Percentiles rank a stretch among this genome's conserved stretches.
phyloP scores from a whole-genome alignment of 2,329 filamentous ascomycete genomes.

The Fusarium humuli region DNA sequence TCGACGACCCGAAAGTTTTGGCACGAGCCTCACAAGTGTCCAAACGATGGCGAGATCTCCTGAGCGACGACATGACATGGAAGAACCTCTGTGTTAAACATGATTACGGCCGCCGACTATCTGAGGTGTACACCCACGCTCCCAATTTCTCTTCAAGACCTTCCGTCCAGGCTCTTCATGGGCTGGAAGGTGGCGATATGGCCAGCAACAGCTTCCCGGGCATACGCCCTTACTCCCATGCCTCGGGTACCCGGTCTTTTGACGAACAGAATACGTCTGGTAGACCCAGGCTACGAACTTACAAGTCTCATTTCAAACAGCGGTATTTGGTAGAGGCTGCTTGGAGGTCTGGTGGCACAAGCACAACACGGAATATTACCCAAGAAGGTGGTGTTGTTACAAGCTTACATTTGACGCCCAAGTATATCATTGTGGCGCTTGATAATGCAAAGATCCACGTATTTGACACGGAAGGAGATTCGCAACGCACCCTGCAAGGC shows the following conservation, averaged over 20 bases:
- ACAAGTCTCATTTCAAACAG: slow-evolving; percentile 98
- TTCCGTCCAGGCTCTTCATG: slow-evolving; percentile 49
- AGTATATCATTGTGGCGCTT: slow-evolving; percentile 96
- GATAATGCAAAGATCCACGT: slow-evolving; percentile 99
- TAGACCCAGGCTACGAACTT: slow-evolving; percentile 77
- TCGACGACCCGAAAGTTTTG: slow-evolving; percentile 95
- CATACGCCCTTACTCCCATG: slow-evolving; percentile 53
- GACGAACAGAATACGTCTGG: slow-evolving; percentile 57
- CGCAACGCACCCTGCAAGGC: slow-evolving; percentile 88
- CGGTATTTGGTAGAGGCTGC: slow-evolving; percentile 96
- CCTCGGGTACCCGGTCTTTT: slow-evolving; percentile 63
- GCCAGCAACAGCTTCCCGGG: slow-evolving; percentile 58
- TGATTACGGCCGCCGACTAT: slow-evolving; percentile 77
- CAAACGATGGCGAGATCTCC: slow-evolving; percentile 88
- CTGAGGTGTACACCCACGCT: slow-evolving; percentile 59
- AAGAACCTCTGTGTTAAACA: slow-evolving; percentile 97
- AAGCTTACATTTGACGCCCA: slow-evolving; percentile 90
- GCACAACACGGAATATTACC: slow-evolving; percentile 87
- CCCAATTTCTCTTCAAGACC: slow-evolving; percentile 48
- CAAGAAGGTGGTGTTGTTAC: slow-evolving; percentile 98
- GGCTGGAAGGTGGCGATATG: slow-evolving; percentile 53
- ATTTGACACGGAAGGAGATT: slow-evolving; percentile 90
- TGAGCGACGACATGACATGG: slow-evolving; percentile 98
- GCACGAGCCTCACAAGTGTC: slow-evolving; percentile 97
- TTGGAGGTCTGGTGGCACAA: slow-evolving; percentile 91